These are phyloP conservation scores for Clarkia xantiana DNA, from an alignment of 345 rosid species.

Conservation along the genomic window DNA sequence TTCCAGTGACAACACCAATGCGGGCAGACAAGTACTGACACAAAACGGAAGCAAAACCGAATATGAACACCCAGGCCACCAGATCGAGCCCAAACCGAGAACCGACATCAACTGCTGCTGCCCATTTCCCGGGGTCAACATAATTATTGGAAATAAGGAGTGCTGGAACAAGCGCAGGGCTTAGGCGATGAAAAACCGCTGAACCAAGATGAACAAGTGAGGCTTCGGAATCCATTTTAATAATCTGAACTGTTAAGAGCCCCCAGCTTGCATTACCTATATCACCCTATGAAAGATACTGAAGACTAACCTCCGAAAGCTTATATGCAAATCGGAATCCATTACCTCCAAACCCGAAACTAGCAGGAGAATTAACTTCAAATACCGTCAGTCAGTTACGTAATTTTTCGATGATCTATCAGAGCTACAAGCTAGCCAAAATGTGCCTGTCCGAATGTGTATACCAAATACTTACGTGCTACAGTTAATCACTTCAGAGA, in stretches of 20 bases:
- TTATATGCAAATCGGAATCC: not conserved
- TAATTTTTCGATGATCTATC: not conserved
- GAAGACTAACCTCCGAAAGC: constrained; percentile 12
- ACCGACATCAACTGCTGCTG: constrained; percentile 78
- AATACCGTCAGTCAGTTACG: not conserved
- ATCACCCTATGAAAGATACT: constrained; percentile 4
- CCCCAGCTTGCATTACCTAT: not conserved
- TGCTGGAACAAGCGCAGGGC: constrained; percentile 56
- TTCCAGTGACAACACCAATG: constrained; percentile 64
- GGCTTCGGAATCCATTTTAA: constrained; percentile 58
- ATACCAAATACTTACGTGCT: no score
- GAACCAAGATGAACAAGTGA: constrained; percentile 22
- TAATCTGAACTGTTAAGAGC: constrained; percentile 2
- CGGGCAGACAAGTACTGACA: constrained; percentile 79
- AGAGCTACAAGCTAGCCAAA: no score
- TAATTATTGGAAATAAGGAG: constrained; percentile 72
- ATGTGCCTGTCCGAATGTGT: no score
- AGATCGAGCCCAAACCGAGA: constrained; percentile 75
- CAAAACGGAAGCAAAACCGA: constrained; percentile 70
- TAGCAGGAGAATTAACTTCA: not conserved
- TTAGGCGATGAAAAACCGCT: constrained; percentile 31
- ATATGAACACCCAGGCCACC: constrained; percentile 44
- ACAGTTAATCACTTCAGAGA: no score
- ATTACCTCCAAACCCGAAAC: not conserved
- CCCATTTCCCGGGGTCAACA: constrained; percentile 97